These are phyloP conservation scores for Calonectria pteridis DNA, from an alignment of 2,329 filamentous ascomycete species.

Conservation along the genomic window DNA sequence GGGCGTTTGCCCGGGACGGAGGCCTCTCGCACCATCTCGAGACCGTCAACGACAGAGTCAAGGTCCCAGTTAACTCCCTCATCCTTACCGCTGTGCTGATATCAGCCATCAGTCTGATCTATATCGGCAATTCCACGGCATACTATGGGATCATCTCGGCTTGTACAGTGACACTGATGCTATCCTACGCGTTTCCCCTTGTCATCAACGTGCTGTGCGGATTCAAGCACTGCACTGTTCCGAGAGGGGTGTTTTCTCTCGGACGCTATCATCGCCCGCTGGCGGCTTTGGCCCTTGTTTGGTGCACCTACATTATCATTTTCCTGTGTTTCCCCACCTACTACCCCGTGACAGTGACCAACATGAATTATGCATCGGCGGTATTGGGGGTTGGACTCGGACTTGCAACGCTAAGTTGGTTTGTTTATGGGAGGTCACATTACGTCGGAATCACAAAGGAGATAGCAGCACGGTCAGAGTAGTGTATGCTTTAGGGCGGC, in stretches of 20 bases:
- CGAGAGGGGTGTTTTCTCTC: background rate
- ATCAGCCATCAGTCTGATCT: slow-evolving; percentile 14
- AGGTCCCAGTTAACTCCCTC: background rate
- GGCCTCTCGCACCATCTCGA: background rate
- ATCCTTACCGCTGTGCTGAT: slow-evolving; percentile 3
- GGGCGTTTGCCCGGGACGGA: slow-evolving; percentile 20
- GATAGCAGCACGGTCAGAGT: background rate
- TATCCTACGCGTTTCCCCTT: slow-evolving; percentile 17
- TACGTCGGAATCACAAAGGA: background rate
- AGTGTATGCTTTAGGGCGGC: background rate
- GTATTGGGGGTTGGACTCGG: background rate
- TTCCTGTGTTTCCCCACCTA: slow-evolving; percentile 21
- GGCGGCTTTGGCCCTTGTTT: background rate
- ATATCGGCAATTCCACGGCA: slow-evolving; percentile 14
- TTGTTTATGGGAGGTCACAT: slow-evolving; percentile 8
- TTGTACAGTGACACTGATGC: slow-evolving; percentile 12
- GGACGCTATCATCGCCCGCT: slow-evolving; percentile 5
- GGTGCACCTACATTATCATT: slow-evolving; percentile 14
- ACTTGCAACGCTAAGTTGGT: slow-evolving; percentile 7
- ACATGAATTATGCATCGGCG: slow-evolving; percentile 23
- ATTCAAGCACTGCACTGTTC: slow-evolving; percentile 7
- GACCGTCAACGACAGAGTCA: background rate
- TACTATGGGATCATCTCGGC: slow-evolving; percentile 21
- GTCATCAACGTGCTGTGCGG: slow-evolving; percentile 18
- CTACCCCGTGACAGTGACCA: slow-evolving; percentile 10